phyloP scores from a whole-genome alignment of 176 grass and related monocot genomes.

The Dendrocalamus sinicus region DNA sequence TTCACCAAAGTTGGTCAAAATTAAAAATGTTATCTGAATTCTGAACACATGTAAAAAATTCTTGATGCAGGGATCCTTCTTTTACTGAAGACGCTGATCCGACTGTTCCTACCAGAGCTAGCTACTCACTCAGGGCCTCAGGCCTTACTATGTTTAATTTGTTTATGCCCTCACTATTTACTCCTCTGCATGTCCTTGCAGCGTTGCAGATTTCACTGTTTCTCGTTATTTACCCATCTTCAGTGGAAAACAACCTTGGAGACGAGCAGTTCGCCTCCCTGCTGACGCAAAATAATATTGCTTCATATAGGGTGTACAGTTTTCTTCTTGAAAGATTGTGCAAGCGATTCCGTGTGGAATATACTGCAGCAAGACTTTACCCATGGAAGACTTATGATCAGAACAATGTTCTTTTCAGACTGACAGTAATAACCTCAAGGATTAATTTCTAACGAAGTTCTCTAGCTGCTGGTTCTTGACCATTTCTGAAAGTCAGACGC shows the following conservation, averaged over 20 bases:
- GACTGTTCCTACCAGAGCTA: background rate
- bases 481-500: background rate
- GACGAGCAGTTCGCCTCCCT: background rate
- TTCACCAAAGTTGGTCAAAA: background rate
- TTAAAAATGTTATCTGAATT: background rate
- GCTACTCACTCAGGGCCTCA: background rate
- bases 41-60: background rate
- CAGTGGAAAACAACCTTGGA: background rate
- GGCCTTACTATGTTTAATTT: background rate
- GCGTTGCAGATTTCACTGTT: conserved; percentile 2
- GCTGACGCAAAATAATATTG: background rate
- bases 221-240: background rate
- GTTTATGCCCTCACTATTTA: background rate
- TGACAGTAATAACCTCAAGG: background rate
- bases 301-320: background rate
- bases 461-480: no score
- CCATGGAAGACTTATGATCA: background rate
- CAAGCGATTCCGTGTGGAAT: background rate
- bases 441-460: no score
- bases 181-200: background rate
- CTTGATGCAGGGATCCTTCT: conserved; percentile 12
- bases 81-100: background rate
- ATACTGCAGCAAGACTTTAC: background rate
- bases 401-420: background rate
- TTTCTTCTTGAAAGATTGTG: background rate